These are phyloP conservation scores for Euphrasia confusa DNA, from an alignment of 257 asterid species.

Conservation along the genomic window DNA sequence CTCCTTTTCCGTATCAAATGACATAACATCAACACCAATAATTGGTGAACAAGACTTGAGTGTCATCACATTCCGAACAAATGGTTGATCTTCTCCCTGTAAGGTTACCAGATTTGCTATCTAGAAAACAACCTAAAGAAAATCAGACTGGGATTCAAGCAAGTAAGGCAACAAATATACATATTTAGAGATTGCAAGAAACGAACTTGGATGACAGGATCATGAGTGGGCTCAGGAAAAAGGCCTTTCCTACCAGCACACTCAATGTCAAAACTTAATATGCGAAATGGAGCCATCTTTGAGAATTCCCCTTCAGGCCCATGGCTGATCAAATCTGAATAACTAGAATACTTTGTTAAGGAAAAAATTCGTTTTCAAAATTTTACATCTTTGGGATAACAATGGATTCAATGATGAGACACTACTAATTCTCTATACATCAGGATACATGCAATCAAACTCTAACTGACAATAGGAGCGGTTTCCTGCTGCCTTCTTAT, in stretches of 20 bases:
- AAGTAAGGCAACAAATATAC: conserved; percentile 22
- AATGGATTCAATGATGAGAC: conserved; percentile 7
- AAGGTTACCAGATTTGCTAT: conserved; percentile 86
- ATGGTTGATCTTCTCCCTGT: conserved; percentile 92
- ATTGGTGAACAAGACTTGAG: conserved; percentile 92
- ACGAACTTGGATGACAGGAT: conserved; percentile 95
- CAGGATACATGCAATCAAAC: conserved; percentile 97
- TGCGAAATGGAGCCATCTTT: conserved; percentile 98
- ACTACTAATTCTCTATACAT: conserved; percentile 16
- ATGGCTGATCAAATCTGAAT: conserved; percentile 83
- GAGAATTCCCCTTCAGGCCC: conserved; percentile 90
- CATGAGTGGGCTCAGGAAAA: conserved; percentile 96
- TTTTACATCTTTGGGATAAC: conserved; percentile 15
- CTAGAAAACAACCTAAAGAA: conserved; percentile 39
- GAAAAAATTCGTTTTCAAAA: conserved; percentile 21
- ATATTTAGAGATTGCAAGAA: conserved; percentile 5
- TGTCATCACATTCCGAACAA: conserved; percentile 95
- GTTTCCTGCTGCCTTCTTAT: conserved; percentile 38
- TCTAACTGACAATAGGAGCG: conserved; percentile 80
- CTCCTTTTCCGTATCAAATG: conserved; percentile 89
- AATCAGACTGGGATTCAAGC: conserved; percentile 26
- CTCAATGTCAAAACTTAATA: conserved; percentile 95
- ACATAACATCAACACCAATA: conserved; percentile 97
- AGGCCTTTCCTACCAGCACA: conserved; percentile 99
- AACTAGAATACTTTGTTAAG: conserved; percentile 52